Conservation (phyloP, 208 protist genomes). For the Crithidia brevicula region DNA sequence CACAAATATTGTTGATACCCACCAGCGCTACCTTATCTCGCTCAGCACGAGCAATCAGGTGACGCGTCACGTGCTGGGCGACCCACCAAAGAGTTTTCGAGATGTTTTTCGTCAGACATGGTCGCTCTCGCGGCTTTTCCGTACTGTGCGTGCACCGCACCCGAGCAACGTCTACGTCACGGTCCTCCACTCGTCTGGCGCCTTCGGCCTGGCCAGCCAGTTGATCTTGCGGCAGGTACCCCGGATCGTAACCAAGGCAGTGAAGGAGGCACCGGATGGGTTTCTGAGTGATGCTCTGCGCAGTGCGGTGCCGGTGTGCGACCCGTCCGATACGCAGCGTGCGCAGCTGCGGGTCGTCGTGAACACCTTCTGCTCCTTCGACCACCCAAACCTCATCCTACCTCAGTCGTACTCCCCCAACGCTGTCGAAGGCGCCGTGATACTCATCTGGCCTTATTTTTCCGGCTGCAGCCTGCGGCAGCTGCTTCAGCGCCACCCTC, state of each 20-base stretch:
- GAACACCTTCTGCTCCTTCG: neutral
- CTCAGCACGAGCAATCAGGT: neutral
- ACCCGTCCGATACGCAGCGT: neutral
- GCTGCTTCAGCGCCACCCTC: conserved; percentile 22
- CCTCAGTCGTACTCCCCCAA: conserved; percentile 3
- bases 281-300: conserved; percentile 8
- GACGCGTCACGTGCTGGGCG: neutral
- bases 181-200: conserved; percentile 3
- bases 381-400: conserved; percentile 5
- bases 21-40: neutral
- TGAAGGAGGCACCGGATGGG: conserved; percentile 2
- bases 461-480: conserved; percentile 39
- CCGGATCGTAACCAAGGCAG: conserved; percentile 4
- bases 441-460: conserved; percentile 36
- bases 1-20: neutral
- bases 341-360: neutral
- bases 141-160: neutral
- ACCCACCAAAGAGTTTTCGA: neutral
- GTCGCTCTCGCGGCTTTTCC: neutral
- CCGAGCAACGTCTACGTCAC: neutral
- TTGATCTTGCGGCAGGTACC: neutral
- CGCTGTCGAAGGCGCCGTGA: conserved; percentile 1
- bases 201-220: neutral
- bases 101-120: neutral
- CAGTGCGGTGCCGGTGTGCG: conserved; percentile 9